Base-by-base conservation (phyloP, 495 filamentous ascomycete species). In the Aspergillus homomorphus region DNA sequence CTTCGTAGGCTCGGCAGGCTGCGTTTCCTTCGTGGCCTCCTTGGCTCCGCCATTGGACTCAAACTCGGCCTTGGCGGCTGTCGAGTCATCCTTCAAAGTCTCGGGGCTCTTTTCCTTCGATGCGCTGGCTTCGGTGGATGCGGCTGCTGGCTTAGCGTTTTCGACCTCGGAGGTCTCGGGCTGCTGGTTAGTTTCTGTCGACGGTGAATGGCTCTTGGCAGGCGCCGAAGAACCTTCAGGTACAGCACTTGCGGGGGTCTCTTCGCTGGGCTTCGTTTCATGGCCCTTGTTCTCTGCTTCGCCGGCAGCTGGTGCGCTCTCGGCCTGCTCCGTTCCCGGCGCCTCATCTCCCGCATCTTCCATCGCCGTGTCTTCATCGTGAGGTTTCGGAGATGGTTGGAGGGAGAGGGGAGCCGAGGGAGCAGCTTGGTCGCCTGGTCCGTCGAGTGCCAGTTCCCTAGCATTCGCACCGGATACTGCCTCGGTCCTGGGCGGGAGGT, bases 311-410 rank as follows among this genome's bases (percentile, higher is more conserved):
- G 49, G 45, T 4, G 33, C 24, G 30, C 65, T 61, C 19, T 61
- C 57, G 0, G 69, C 63, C 15, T 64, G 51, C 19, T 60, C 57
- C 4, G 69, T 53, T 10, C 66, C 69, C 19, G 63, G 62, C 19
- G 61, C 60, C 4, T 68, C 54, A 5, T 65, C 64, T 2, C 66
- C 70, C 10, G 74, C 83, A 62, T 87, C 86, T 60, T 87, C 87
- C 77, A 89, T 87, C 12, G 84, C 69, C 4, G 83, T 77, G 63
- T 89, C 87, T 56, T 85, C 83, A 22, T 82, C 82, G 38, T 83
- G 79, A 22, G 82, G 78, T 24, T 78, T 76, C 23, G 80, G 76
- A 24, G 75, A 78, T 4, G 69, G 67, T 4, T 73, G 74, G 12
- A 66, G 73, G 19, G 79, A 77, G 18, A 69, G 68, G 9, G 74